A percentile compares a stretch with the other conserved stretches of the same genome.
These are phyloP conservation scores for Penicillium sclerotiorum DNA, from an alignment of 2,329 filamentous ascomycete species.

Conservation along the genomic window DNA sequence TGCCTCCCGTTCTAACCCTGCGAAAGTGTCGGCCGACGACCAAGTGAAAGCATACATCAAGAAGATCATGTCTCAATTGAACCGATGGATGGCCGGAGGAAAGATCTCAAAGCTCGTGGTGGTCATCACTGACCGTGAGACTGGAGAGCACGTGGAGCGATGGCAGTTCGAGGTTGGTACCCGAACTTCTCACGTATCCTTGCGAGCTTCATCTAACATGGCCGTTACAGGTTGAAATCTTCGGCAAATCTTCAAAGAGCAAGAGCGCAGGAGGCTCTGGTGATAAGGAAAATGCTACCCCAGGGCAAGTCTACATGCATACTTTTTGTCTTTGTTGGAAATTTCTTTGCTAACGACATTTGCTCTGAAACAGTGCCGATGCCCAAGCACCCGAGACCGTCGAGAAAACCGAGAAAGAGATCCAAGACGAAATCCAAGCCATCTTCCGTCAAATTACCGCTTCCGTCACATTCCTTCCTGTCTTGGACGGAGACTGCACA, in stretches of 20 bases:
- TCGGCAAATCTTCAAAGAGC: constrained; percentile 55
- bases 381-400: constrained; percentile 32
- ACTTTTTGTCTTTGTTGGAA: background rate
- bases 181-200: background rate
- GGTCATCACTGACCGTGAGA: constrained; percentile 96
- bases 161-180: constrained; percentile 90
- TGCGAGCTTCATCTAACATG: constrained; percentile 12
- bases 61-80: constrained; percentile 97
- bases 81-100: constrained; percentile 95
- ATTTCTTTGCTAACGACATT: constrained; percentile 4
- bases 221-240: constrained; percentile 56
- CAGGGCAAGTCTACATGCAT: constrained; percentile 48
- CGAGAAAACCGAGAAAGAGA: constrained; percentile 90
- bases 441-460: constrained; percentile 98
- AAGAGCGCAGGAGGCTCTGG: constrained; percentile 52
- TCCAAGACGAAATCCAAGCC: constrained; percentile 92
- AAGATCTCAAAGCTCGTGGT: constrained; percentile 98
- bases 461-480: constrained; percentile 93
- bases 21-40: constrained; percentile 83
- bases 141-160: constrained; percentile 90
- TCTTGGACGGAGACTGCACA: constrained; percentile 91
- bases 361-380: constrained; percentile 30
- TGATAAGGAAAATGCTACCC: constrained; percentile 71
- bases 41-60: constrained; percentile 99
- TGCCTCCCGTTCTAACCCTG: constrained; percentile 5